Conservation (phyloP, 768 basidiomycete species). For the Lanmaoa rubissima region DNA sequence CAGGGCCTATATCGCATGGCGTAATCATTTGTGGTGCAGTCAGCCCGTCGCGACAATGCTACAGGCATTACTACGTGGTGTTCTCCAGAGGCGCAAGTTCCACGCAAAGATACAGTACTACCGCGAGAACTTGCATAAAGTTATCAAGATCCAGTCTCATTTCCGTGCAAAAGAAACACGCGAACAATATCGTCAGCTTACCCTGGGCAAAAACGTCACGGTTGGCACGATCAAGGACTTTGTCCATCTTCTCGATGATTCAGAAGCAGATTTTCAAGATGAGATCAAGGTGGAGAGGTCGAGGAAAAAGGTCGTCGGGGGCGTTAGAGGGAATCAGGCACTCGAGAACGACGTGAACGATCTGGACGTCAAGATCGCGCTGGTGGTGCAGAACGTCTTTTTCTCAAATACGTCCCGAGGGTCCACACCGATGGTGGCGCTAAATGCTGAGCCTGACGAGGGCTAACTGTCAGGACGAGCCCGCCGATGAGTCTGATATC, state of each 20-base stretch:
- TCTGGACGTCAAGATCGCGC: conserved; percentile 91
- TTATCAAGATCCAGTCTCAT: conserved; percentile 93
- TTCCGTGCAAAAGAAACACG: conserved; percentile 96
- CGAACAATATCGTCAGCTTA: conserved; percentile 92
- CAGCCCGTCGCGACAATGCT: conserved; percentile 72
- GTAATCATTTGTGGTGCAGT: conserved; percentile 72
- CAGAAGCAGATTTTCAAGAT: conserved; percentile 94
- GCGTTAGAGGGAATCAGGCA: conserved; percentile 86
- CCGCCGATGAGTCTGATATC: too few relatives aligned
- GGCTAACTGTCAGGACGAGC: too few relatives aligned
- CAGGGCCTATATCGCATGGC: conserved; percentile 73
- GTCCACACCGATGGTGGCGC: too few relatives aligned
- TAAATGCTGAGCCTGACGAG: too few relatives aligned
- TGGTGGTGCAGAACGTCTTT: conserved; percentile 89
- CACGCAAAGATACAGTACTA: conserved; percentile 78
- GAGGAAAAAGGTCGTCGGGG: conserved; percentile 83
- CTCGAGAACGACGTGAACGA: conserved; percentile 92
- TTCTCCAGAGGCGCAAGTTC: conserved; percentile 69
- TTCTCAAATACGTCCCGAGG: too few relatives aligned
- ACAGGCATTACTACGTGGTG: conserved; percentile 86
- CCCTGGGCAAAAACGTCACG: conserved; percentile 89
- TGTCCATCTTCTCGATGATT: conserved; percentile 95
- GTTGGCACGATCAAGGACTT: conserved; percentile 99
- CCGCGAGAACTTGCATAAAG: conserved; percentile 76
- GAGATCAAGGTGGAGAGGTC: conserved; percentile 92